A percentile compares a stretch with the other conserved stretches of the same genome.
Evolutionary conservation across 768 basidiomycete species (phyloP).

Genomic region (Suillus clintonianus): DNA sequence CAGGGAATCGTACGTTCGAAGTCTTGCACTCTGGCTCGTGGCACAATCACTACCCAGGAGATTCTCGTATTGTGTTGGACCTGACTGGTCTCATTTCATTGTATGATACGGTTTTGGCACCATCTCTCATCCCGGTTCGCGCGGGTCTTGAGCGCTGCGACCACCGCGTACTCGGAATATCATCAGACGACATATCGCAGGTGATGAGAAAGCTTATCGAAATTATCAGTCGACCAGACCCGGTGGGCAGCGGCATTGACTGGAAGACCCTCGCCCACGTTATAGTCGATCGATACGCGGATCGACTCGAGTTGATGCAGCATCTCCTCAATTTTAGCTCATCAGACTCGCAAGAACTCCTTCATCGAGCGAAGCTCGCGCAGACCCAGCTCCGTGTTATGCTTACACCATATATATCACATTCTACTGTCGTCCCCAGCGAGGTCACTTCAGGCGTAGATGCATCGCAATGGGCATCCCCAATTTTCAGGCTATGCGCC

Average conservation of each 20-base stretch:
- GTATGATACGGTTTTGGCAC: conserved; percentile 25
- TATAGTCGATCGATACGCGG: conserved; percentile 42
- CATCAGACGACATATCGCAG: conserved; percentile 10
- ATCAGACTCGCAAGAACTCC: conserved; percentile 12
- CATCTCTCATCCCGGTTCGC: conserved; percentile 17
- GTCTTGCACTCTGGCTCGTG: conserved; percentile 19
- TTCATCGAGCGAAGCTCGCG: conserved; percentile 6
- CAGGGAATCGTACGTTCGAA: conserved; percentile 9
- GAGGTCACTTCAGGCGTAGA: not conserved
- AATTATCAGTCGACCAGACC: conserved; percentile 5
- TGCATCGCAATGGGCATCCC: conserved; percentile 27
- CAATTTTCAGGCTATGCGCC: conserved; percentile 33
- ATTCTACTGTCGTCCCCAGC: conserved; percentile 8
- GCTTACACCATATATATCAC: conserved; percentile 10
- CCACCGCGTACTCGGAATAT: conserved; percentile 16
- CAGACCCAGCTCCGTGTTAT: conserved; percentile 24
- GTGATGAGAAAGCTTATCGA: conserved; percentile 7
- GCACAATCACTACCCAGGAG: conserved; percentile 30
- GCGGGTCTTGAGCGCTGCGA: conserved; percentile 20
- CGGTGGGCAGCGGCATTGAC: conserved; percentile 36
- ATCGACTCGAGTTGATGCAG: conserved; percentile 42
- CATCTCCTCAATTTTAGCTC: conserved; percentile 32
- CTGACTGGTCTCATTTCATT: conserved; percentile 25
- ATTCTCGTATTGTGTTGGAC: conserved; percentile 24
- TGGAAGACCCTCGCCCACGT: conserved; percentile 42